A percentile compares a stretch with the other conserved stretches of the same genome.
Evolutionary conservation across 257 asterid species (phyloP).

Genomic region (Linaria vulgaris): DNA sequence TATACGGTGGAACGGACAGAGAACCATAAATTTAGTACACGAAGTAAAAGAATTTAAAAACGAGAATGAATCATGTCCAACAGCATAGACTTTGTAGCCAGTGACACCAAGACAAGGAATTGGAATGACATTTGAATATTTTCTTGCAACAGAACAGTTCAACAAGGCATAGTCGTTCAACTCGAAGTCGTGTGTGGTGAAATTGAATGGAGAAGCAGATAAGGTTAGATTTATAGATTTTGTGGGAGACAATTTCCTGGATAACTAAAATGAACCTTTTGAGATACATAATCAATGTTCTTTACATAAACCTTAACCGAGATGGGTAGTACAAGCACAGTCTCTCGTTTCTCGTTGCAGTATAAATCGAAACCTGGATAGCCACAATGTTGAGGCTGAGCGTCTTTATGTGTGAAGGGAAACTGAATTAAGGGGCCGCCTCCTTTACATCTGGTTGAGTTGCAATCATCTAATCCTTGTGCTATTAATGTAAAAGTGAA

Average conservation of each 20-base stretch:
- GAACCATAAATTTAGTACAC: constrained; percentile 38
- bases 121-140: neutral
- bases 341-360: too few relatives aligned
- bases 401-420: too few relatives aligned
- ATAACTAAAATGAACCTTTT: neutral
- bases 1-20: constrained; percentile 21
- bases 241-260: constrained; percentile 15
- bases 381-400: too few relatives aligned
- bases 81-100: constrained; percentile 20
- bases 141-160: constrained; percentile 30
- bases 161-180: constrained; percentile 16
- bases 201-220: constrained; percentile 25
- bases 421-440: too few relatives aligned
- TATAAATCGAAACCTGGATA: too few relatives aligned
- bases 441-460: too few relatives aligned
- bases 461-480: too few relatives aligned
- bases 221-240: constrained; percentile 18
- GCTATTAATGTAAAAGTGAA: too few relatives aligned
- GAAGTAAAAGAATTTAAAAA: constrained; percentile 19
- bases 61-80: neutral
- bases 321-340: too few relatives aligned
- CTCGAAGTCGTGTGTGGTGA: neutral
- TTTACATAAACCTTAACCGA: too few relatives aligned
- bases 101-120: constrained; percentile 37
- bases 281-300: too few relatives aligned